Conservation (phyloP, 306 rosid species). For the Cucumis melo region DNA sequence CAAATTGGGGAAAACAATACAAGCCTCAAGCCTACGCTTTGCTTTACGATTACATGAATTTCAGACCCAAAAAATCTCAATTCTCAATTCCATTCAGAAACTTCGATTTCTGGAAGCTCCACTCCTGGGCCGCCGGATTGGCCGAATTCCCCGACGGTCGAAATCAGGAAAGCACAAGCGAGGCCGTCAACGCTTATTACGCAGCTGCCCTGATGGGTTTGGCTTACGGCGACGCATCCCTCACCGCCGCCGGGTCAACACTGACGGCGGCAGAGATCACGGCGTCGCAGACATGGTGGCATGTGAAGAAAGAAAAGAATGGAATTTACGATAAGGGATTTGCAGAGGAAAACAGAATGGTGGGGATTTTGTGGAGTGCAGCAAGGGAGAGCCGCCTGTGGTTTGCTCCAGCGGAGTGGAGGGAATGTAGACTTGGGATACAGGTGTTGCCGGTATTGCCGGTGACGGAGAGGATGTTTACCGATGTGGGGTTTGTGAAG, state of each 20-base stretch:
- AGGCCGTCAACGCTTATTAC: slow-evolving; percentile 68
- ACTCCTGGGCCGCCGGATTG: slow-evolving; percentile 93
- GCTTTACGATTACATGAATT: slow-evolving; percentile 53
- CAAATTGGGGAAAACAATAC: slow-evolving; percentile 56
- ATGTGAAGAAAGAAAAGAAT: slow-evolving; percentile 31
- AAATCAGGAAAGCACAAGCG: slow-evolving; percentile 82
- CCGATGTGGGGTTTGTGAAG: slow-evolving; percentile 39
- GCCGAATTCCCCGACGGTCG: slow-evolving; percentile 64
- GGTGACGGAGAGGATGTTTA: slow-evolving; percentile 45
- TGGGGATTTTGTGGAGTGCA: slow-evolving; percentile 66
- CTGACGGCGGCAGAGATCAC: slow-evolving; percentile 50
- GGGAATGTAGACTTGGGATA: slow-evolving; percentile 66
- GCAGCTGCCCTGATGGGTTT: slow-evolving; percentile 72
- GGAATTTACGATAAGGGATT: slow-evolving; percentile 42
- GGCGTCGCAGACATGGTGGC: slow-evolving; percentile 85
- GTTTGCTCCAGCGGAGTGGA: slow-evolving; percentile 76
- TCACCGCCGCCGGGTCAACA: slow-evolving; percentile 37
- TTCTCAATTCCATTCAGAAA: slow-evolving; percentile 53
- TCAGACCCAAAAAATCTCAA: slow-evolving; percentile 14
- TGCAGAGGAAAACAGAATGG: slow-evolving; percentile 33
- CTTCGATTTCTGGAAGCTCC: slow-evolving; percentile 55
- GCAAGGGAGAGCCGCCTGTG: slow-evolving; percentile 79
- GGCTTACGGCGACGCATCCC: slow-evolving; percentile 48
- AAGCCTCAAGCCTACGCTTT: slow-evolving; percentile 57
- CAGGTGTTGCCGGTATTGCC: slow-evolving; percentile 63